A percentile compares a stretch with the other conserved stretches of the same genome.
phyloP scores from a whole-genome alignment of 768 basidiomycete genomes.

The Nevesoporus exiguus region DNA sequence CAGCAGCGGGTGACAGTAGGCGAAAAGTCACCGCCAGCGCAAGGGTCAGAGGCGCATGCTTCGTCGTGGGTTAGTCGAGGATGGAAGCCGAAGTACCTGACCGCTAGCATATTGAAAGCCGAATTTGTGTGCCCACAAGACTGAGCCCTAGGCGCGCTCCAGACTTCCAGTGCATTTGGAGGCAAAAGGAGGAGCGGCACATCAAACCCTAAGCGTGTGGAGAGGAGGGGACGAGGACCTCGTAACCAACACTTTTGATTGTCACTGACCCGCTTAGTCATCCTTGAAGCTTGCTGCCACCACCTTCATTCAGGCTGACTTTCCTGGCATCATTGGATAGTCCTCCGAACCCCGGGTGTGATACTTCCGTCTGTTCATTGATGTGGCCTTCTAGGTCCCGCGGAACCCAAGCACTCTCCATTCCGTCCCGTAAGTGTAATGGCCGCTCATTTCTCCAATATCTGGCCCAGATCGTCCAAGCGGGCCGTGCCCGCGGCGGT shows the following conservation, averaged over 20 bases:
- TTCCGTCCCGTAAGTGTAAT: slow-evolving; percentile 12
- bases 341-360: background rate
- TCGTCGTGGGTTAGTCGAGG: background rate
- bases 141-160: background rate
- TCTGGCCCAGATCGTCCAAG: background rate
- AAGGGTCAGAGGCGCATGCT: background rate
- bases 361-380: background rate
- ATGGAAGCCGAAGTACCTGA: slow-evolving; percentile 9
- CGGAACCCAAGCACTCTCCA: slow-evolving; percentile 9
- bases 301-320: slow-evolving; percentile 13
- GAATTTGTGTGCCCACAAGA: background rate
- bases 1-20: background rate
- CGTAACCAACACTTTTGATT: slow-evolving; percentile 1
- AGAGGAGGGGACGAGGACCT: background rate
- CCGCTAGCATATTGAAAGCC: background rate
- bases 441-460: background rate
- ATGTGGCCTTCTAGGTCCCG: slow-evolving; percentile 1
- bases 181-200: background rate
- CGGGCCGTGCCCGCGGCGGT: background rate
- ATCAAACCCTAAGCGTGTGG: slow-evolving; percentile 1
- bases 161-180: background rate
- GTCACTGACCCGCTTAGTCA: slow-evolving; percentile 24
- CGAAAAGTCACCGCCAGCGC: background rate
- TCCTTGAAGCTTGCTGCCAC: background rate
- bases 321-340: slow-evolving; percentile 10